Conservation (phyloP, 176 grass and related monocot genomes). For the Carex littledalei region DNA sequence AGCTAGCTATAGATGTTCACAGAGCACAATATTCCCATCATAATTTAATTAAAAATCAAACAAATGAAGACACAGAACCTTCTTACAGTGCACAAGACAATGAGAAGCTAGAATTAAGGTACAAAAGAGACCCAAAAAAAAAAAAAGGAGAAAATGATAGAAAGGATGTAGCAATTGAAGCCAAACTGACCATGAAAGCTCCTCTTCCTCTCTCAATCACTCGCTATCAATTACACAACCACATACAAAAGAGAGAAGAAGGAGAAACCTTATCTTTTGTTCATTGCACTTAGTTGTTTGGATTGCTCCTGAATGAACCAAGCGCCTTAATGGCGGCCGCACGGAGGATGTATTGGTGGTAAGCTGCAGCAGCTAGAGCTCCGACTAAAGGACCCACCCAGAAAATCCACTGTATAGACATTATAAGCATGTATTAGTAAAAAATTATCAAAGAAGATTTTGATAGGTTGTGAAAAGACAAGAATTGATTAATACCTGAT, state of each 20-base stretch:
- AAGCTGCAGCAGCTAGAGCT: constrained; percentile 25
- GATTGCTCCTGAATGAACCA: constrained; percentile 28
- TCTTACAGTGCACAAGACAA: constrained; percentile 17
- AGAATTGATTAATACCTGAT: not conserved
- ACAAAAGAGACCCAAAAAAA: not conserved
- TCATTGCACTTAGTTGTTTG: constrained; percentile 17
- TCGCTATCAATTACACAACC: constrained; percentile 1
- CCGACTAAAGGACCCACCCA: constrained; percentile 17
- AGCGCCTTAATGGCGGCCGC: constrained; percentile 22
- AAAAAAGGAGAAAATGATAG: constrained; percentile 4
- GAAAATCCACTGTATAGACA: constrained; percentile 25
- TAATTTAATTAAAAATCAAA: constrained; percentile 24
- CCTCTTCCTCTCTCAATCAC: constrained; percentile 3
- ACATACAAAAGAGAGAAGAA: not conserved
- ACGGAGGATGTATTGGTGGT: constrained; percentile 28
- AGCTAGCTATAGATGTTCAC: constrained; percentile 4
- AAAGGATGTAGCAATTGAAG: constrained; percentile 4
- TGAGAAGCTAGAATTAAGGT: not conserved
- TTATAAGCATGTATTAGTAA: not conserved
- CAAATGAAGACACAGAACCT: constrained; percentile 19
- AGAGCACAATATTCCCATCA: constrained; percentile 7
- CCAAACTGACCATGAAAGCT: constrained; percentile 15
- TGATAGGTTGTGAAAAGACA: not conserved
- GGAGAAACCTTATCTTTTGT: not conserved
- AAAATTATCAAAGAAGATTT: not conserved